Conservation (phyloP, 805 yeast species). For the Kazachstania taianensis region DNA sequence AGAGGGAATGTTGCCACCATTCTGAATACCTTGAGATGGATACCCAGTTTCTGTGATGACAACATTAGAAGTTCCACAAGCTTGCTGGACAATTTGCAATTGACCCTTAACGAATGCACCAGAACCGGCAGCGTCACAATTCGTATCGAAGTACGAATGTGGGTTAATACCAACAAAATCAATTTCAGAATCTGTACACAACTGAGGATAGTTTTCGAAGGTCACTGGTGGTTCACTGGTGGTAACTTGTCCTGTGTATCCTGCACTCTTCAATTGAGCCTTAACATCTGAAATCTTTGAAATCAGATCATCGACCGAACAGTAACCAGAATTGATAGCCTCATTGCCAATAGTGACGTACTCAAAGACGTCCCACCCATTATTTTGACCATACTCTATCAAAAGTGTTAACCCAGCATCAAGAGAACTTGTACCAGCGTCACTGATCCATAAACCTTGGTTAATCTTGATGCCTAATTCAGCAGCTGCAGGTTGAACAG, state of each 20-base stretch:
- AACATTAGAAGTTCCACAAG: slow-evolving; percentile 48
- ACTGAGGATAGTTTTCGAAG: slow-evolving; percentile 48
- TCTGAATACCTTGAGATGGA: slow-evolving; percentile 61
- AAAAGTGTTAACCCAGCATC: slow-evolving; percentile 48
- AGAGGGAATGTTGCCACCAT: slow-evolving; percentile 69
- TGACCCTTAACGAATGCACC: slow-evolving; percentile 66
- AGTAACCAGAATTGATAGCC: slow-evolving; percentile 58
- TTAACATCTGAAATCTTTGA: slow-evolving; percentile 58
- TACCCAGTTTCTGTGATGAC: slow-evolving; percentile 82
- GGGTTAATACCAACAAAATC: slow-evolving; percentile 83
- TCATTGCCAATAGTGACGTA: slow-evolving; percentile 82
- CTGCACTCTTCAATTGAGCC: slow-evolving; percentile 47
- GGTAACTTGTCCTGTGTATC: slow-evolving; percentile 66
- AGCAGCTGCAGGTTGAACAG: slow-evolving; percentile 52
- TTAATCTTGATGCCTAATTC: slow-evolving; percentile 58
- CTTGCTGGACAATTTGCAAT: slow-evolving; percentile 39
- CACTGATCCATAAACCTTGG: slow-evolving; percentile 79
- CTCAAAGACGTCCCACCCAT: slow-evolving; percentile 67
- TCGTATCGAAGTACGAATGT: slow-evolving; percentile 70
- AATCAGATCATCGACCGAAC: slow-evolving; percentile 52
- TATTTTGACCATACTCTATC: slow-evolving; percentile 40
- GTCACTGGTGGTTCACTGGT: slow-evolving; percentile 87
- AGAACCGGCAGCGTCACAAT: slow-evolving; percentile 51
- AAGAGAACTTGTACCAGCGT: slow-evolving; percentile 58
- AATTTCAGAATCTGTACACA: slow-evolving; percentile 61